Base-by-base conservation (phyloP, 2,329 filamentous ascomycete species). In the Diaporthe aspalathi region DNA sequence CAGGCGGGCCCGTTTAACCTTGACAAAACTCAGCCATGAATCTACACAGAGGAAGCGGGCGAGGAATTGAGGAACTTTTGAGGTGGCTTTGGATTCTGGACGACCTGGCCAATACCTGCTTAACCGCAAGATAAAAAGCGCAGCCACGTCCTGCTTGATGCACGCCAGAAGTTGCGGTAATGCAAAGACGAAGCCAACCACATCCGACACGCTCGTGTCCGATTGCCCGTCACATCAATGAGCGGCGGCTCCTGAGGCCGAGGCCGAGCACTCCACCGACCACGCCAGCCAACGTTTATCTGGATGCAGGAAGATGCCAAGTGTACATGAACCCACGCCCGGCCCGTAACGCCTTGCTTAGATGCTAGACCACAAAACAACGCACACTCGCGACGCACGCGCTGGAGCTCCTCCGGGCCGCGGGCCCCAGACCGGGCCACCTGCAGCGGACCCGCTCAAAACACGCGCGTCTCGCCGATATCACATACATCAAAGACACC, bases 401-500 rank as follows among this genome's bases (percentile, higher is more conserved):
- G 35, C 11, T n/a, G 20, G 1, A 27, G 9, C 11, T 4, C 43
- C 2, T 53, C 27, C 27, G 35, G 35, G 35, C 35, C 35, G 35
- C 11, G 6, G 6, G 6, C 6, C 20, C 20, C 29, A n/a, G n/a
- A n/a, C n/a, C n/a, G n/a, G n/a, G 17, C 52, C 20, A 14, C 7
- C 27, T 8, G 6, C 12, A 29, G 16, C 24, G 17, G n/a, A 2
- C 29, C 3, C 12, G 14, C 68, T 85, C 77, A 91, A 80, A 94
- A 96, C 78, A 94, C 92, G 72, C 90, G 87, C 76, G 91, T 95
- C 83, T 95, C 94, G 0, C 94, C 94, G 83, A 98, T 93, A 75
- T 93, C 90, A 78, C 94, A 95, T 1, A 93, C 88, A 77, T 95
- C 94, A 83, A 96, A 97, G 0, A 93, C 84, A 0, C 93, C 94